These are phyloP conservation scores for Aureobasidium sp. DNA, from an alignment of 2,329 filamentous ascomycete species.

Conservation along the genomic window DNA sequence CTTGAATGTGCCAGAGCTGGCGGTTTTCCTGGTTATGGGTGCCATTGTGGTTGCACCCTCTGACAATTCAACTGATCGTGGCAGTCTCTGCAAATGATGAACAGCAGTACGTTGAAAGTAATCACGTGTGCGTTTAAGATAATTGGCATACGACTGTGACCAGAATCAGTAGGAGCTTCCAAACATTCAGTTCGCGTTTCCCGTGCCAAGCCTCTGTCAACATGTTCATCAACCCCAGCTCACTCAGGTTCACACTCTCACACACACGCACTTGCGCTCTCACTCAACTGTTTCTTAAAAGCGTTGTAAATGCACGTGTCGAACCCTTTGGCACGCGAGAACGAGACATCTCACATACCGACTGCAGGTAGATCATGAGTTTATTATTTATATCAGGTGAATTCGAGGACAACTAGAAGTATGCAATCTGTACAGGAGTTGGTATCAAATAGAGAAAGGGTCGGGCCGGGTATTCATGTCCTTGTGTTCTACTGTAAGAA, in stretches of 20 bases:
- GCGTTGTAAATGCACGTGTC: not conserved
- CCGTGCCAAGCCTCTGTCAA: not conserved
- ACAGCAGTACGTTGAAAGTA: not conserved
- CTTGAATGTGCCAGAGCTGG: conserved; percentile 6
- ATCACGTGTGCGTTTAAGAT: not conserved
- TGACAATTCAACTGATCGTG: not conserved
- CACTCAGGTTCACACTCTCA: not conserved
- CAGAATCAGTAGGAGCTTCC: not conserved
- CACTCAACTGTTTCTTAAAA: not conserved
- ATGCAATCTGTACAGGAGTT: not conserved
- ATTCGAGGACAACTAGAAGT: not conserved
- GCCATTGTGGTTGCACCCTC: not conserved
- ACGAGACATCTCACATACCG: too few species aligned
- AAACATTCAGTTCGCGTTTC: conserved; percentile 2
- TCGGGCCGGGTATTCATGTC: not conserved
- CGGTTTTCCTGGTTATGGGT: conserved; percentile 1
- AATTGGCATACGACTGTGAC: not conserved
- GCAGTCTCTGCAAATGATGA: not conserved
- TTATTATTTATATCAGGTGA: not conserved
- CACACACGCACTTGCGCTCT: not conserved
- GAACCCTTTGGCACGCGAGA: not conserved
- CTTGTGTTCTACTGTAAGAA: not conserved
- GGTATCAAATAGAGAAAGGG: not conserved
- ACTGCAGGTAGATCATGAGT: too few species aligned
- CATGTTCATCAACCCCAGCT: not conserved